These are phyloP conservation scores for Tagetes patula DNA, from an alignment of 129 eudicot genomes.

Conservation along the genomic window DNA sequence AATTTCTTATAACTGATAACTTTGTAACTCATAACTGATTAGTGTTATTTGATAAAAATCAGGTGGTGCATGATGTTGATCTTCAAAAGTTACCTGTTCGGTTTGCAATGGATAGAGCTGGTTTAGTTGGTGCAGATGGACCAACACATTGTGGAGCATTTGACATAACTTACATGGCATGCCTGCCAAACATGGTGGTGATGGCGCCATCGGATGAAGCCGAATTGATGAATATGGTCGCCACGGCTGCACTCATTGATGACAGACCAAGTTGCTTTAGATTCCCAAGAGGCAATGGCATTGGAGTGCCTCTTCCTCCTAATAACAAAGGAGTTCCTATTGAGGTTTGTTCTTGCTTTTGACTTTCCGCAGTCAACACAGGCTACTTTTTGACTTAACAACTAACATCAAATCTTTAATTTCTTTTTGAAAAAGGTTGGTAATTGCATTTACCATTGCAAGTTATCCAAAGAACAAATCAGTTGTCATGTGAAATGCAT, in stretches of 20 bases:
- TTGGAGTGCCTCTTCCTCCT: slow-evolving; percentile 61
- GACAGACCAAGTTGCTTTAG: slow-evolving; percentile 86
- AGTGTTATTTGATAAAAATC: slow-evolving; percentile 8
- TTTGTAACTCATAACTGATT: not conserved
- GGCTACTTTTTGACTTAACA: not conserved
- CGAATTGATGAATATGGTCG: slow-evolving; percentile 82
- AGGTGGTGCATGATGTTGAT: slow-evolving; percentile 93
- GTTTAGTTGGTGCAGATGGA: slow-evolving; percentile 91
- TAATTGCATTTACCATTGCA: not conserved
- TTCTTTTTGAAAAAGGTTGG: not conserved
- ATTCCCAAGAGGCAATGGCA: slow-evolving; percentile 81
- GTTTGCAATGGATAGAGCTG: slow-evolving; percentile 90
- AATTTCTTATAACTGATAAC: not conserved
- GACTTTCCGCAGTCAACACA: not conserved
- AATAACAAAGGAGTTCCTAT: slow-evolving; percentile 71
- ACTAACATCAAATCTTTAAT: not conserved
- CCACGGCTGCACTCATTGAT: slow-evolving; percentile 77
- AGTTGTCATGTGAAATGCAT: not conserved
- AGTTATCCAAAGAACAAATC: not conserved
- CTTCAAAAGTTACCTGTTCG: slow-evolving; percentile 83
- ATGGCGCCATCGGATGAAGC: slow-evolving; percentile 93
- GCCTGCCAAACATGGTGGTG: slow-evolving; percentile 90
- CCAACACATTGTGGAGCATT: slow-evolving; percentile 96
- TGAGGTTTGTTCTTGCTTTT: slow-evolving; percentile 46
- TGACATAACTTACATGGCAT: slow-evolving; percentile 84